A percentile compares a stretch with the other conserved stretches of the same genome.
phyloP scores from a whole-genome alignment of 169 alveolate genomes.

The Plasmodium relictum region DNA sequence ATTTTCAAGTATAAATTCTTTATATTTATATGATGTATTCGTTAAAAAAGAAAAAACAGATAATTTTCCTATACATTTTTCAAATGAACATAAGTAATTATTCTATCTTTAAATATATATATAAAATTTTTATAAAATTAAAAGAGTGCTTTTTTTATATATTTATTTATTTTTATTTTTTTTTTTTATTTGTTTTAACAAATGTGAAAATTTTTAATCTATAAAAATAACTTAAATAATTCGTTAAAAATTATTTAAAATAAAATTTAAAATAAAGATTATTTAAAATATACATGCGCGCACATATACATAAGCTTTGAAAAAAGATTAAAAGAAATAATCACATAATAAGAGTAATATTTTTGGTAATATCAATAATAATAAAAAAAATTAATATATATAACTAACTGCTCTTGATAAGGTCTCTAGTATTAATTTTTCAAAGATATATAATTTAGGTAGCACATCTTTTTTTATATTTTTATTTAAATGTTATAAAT shows the following conservation, averaged over 20 bases:
- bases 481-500: no score
- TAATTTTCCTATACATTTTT: background rate
- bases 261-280: constrained; percentile 45
- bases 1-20: background rate
- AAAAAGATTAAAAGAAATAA: constrained; percentile 33
- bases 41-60: background rate
- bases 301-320: constrained; percentile 65
- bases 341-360: constrained; percentile 17
- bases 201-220: constrained; percentile 12
- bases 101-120: background rate
- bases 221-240: constrained; percentile 39
- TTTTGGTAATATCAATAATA: background rate
- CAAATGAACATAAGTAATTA: background rate
- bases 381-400: constrained; percentile 1
- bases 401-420: constrained; percentile 33
- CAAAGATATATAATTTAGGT: background rate
- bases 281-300: constrained; percentile 75
- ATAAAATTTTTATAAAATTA: constrained; percentile 1
- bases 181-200: constrained; percentile 2
- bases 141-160: background rate
- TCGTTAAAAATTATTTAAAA: constrained; percentile 64
- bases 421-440: constrained; percentile 7
- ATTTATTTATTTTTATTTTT: background rate
- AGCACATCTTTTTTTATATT: constrained; percentile 2
- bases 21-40: background rate